Conservation (phyloP, 345 rosid species). For the Ceriops tagal region DNA sequence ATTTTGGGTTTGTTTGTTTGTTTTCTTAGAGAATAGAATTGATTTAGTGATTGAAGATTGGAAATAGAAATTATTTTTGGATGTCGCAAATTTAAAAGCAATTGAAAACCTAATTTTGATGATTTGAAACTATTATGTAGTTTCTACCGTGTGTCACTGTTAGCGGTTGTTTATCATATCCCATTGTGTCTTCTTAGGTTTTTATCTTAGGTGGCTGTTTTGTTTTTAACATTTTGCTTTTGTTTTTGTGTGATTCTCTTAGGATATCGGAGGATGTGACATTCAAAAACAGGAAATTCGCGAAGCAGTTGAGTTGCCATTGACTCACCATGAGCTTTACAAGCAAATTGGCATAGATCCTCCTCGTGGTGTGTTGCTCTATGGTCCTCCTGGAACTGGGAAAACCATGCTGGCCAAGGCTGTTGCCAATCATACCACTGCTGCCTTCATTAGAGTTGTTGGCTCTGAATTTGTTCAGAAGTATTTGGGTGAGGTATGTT, state of each 20-base stretch:
- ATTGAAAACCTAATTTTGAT: no score
- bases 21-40: no score
- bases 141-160: no score
- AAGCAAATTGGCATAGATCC: conserved; percentile 87
- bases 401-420: conserved; percentile 95
- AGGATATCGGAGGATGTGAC: conserved; percentile 98
- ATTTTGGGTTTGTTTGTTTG: no score
- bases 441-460: conserved; percentile 25
- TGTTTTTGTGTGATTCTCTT: not conserved
- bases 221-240: not conserved
- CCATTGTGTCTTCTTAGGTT: no score
- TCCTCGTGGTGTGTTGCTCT: conserved; percentile 84
- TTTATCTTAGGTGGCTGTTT: no score
- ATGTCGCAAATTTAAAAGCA: no score
- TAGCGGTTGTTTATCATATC: no score
- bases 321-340: conserved; percentile 80
- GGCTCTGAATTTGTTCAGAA: conserved; percentile 30
- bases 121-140: no score
- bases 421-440: conserved; percentile 26
- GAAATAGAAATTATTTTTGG: no score
- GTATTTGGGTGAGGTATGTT: conserved; percentile 31
- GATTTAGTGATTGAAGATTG: no score
- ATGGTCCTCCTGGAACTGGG: conserved; percentile 94
- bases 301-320: conserved; percentile 90
- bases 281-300: conserved; percentile 91